These are phyloP conservation scores for Gossypium thurberi DNA, from an alignment of 345 rosid species.

Conservation along the genomic window DNA sequence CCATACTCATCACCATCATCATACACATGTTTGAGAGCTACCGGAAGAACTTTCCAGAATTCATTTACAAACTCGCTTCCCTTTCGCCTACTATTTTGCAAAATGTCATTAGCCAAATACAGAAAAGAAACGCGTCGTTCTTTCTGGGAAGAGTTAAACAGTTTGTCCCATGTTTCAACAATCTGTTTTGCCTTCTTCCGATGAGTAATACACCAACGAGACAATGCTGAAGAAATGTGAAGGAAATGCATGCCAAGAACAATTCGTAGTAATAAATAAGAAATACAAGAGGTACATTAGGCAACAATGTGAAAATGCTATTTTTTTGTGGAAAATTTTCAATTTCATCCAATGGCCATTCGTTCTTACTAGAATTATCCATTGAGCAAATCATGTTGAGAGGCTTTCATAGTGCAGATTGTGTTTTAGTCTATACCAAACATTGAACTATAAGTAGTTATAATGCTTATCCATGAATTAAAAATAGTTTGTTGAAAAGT, in stretches of 20 bases:
- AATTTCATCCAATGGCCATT: neutral
- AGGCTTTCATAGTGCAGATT: neutral
- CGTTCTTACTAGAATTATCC: neutral
- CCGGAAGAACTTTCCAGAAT: slow-evolving; percentile 73
- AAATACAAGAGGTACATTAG: neutral
- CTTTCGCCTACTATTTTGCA: slow-evolving; percentile 69
- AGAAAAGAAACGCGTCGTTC: slow-evolving; percentile 60
- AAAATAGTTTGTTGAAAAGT: neutral
- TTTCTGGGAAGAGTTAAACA: slow-evolving; percentile 58
- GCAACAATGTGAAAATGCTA: neutral
- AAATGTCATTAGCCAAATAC: slow-evolving; percentile 67
- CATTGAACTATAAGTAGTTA: neutral
- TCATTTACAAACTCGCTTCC: slow-evolving; percentile 78
- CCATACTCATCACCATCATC: slow-evolving; percentile 53
- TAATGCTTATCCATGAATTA: neutral
- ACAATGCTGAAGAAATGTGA: slow-evolving; percentile 45
- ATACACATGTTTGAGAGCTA: slow-evolving; percentile 44
- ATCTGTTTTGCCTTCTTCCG: slow-evolving; percentile 66
- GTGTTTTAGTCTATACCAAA: neutral
- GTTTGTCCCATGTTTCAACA: slow-evolving; percentile 70
- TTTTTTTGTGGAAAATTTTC: neutral
- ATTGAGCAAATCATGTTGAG: neutral
- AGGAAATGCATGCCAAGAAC: slow-evolving; percentile 17
- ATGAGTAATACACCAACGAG: slow-evolving; percentile 62
- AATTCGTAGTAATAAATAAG: neutral